Conservation (phyloP, 2,329 filamentous ascomycete genomes). For the Aspergillus ibericus region DNA sequence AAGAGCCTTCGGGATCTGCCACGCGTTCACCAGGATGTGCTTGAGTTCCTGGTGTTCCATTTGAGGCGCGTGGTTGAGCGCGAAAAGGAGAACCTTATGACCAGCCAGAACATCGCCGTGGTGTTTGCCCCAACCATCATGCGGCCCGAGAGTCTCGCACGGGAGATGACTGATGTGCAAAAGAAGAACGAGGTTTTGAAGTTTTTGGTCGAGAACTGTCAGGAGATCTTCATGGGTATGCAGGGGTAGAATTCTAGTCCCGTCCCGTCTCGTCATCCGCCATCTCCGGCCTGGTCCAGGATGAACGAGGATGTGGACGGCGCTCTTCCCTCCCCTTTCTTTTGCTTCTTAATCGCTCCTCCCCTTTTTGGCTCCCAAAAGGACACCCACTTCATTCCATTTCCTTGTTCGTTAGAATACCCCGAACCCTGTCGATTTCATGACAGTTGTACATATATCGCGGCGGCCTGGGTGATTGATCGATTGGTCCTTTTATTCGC, state of each 20-base stretch:
- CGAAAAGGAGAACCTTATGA: slow-evolving; percentile 91
- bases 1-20: slow-evolving; percentile 77
- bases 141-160: slow-evolving; percentile 82
- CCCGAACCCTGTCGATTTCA: slow-evolving; percentile 11
- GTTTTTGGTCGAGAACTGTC: slow-evolving; percentile 87
- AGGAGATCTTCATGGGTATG: slow-evolving; percentile 67
- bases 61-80: slow-evolving; percentile 80
- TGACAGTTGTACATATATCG: slow-evolving; percentile 30
- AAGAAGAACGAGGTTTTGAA: slow-evolving; percentile 89
- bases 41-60: slow-evolving; percentile 94
- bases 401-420: slow-evolving; percentile 14
- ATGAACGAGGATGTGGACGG: slow-evolving; percentile 12
- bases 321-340: slow-evolving; percentile 3
- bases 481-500: neutral
- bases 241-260: slow-evolving; percentile 23
- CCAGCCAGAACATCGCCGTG: slow-evolving; percentile 89
- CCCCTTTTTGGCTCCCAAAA: neutral
- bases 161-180: slow-evolving; percentile 95
- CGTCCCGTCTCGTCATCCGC: neutral
- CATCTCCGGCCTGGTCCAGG: slow-evolving; percentile 5
- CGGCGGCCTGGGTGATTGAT: slow-evolving; percentile 11
- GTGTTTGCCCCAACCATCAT: slow-evolving; percentile 98
- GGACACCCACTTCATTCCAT: neutral
- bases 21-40: slow-evolving; percentile 77
- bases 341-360: slow-evolving; percentile 9